A percentile compares a stretch with the other conserved stretches of the same genome.
These are phyloP conservation scores for Cyberlindnera maclurae DNA, from an alignment of 805 yeast genomes.

Conservation along the genomic window DNA sequence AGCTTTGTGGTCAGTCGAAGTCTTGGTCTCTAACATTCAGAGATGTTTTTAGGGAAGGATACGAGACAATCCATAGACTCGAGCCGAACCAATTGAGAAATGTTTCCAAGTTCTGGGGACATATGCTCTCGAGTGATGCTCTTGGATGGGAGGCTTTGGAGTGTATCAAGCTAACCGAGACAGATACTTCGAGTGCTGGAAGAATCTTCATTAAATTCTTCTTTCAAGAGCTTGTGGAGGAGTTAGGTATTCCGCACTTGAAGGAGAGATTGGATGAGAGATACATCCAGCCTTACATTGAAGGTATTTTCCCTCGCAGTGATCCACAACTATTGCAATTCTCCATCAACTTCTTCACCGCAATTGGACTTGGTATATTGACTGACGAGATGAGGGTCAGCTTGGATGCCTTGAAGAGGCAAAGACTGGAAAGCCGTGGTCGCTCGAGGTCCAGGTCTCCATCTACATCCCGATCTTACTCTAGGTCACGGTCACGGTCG, in stretches of 20 bases:
- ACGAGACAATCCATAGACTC: conserved; percentile 51
- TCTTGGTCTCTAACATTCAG: conserved; percentile 55
- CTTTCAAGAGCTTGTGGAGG: conserved; percentile 73
- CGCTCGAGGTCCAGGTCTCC: conserved; percentile 19
- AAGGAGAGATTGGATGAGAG: conserved; percentile 45
- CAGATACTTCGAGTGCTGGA: conserved; percentile 67
- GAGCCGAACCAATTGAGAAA: conserved; percentile 73
- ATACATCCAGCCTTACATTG: conserved; percentile 39
- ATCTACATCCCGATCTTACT: conserved; percentile 13
- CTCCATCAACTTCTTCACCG: conserved; percentile 86
- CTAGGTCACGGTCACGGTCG: conserved; percentile 13
- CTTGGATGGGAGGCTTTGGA: conserved; percentile 58
- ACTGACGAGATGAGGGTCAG: conserved; percentile 76
- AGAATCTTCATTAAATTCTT: conserved; percentile 77
- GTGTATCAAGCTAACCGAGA: conserved; percentile 54
- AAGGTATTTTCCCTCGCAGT: conserved; percentile 58
- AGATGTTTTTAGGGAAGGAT: conserved; percentile 47
- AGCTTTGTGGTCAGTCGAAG: conserved; percentile 42
- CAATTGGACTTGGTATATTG: conserved; percentile 78
- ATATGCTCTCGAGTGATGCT: conserved; percentile 62
- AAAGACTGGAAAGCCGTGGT: conserved; percentile 22
- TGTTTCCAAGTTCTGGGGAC: conserved; percentile 82
- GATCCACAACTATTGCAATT: conserved; percentile 56
- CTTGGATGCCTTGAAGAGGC: conserved; percentile 23
- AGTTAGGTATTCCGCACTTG: conserved; percentile 54